Evolutionary conservation across 257 asterid genomes (phyloP).

Genomic region (Fraxinus cuspidata): DNA sequence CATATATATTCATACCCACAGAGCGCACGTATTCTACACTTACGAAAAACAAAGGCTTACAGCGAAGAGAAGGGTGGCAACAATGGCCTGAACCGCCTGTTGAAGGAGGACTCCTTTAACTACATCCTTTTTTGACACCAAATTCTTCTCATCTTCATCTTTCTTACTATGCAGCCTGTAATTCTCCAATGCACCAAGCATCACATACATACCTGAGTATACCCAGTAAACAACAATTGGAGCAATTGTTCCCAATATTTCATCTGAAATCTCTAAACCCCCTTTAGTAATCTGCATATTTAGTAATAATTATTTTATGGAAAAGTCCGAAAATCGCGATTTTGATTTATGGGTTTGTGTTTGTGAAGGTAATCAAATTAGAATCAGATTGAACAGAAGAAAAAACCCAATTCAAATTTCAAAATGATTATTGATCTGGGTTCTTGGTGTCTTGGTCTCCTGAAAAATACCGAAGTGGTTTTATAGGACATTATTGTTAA

Average conservation of each 20-base stretch:
- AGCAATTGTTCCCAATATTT: conserved; percentile 69
- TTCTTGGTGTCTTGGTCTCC: not conserved
- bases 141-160: conserved; percentile 92
- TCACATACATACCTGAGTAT: conserved; percentile 74
- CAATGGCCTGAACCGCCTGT: conserved; percentile 84
- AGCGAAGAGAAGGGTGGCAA: conserved; percentile 76
- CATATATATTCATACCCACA: not conserved
- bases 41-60: conserved; percentile 36
- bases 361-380: not conserved
- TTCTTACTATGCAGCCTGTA: conserved; percentile 75
- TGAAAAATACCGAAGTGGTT: not conserved
- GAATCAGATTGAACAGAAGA: not conserved
- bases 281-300: conserved; percentile 41
- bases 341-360: conserved; percentile 23
- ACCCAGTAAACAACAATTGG: conserved; percentile 84
- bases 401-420: not conserved
- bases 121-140: conserved; percentile 72
- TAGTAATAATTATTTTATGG: not conserved
- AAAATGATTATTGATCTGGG: not conserved
- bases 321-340: not conserved
- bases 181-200: conserved; percentile 60
- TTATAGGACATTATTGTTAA: not conserved
- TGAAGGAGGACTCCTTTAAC: conserved; percentile 89
- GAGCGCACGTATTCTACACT: not conserved
- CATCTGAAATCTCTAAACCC: conserved; percentile 63